A percentile compares a stretch with the other conserved stretches of the same genome.
Conservation (phyloP, 2,329 filamentous ascomycete species). For the Didymella glomerata region DNA sequence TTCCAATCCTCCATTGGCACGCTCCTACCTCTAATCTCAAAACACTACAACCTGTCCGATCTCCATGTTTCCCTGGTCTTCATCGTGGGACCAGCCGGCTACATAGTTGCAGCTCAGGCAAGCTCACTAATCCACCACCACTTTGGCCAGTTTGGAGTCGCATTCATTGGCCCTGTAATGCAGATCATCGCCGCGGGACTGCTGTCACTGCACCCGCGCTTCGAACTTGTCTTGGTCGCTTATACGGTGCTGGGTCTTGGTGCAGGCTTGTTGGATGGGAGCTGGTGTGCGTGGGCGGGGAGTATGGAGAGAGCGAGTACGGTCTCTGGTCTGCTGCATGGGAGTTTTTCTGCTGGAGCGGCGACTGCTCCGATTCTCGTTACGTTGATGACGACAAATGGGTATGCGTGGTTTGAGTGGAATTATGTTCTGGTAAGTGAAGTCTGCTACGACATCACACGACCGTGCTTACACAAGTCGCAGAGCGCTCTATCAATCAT, state of each 20-base stretch:
- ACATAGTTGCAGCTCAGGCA: conserved; percentile 53
- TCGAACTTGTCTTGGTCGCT: conserved; percentile 44
- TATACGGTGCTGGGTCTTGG: conserved; percentile 51
- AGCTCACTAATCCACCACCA: conserved; percentile 53
- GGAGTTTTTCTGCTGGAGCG: conserved; percentile 52
- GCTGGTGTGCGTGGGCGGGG: conserved; percentile 58
- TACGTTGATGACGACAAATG: conserved; percentile 37
- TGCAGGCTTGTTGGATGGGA: conserved; percentile 54
- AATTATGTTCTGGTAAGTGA: conserved; percentile 52
- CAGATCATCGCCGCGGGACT: conserved; percentile 46
- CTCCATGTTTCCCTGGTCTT: conserved; percentile 58
- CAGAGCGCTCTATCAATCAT: conserved; percentile 31
- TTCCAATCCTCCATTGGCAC: conserved; percentile 44
- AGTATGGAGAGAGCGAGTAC: conserved; percentile 53
- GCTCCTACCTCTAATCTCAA: conserved; percentile 50
- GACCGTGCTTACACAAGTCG: conserved; percentile 1
- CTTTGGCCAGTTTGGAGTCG: conserved; percentile 56
- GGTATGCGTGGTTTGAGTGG: conserved; percentile 51
- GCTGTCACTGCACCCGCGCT: conserved; percentile 44
- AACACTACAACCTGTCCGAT: conserved; percentile 55
- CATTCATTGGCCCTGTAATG: conserved; percentile 51
- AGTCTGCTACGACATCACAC: too few relatives aligned
- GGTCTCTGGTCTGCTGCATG: conserved; percentile 54
- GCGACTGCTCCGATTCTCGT: conserved; percentile 51
- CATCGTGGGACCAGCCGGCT: conserved; percentile 55